phyloP scores from a whole-genome alignment of 345 rosid species.

The Triadica sebifera region DNA sequence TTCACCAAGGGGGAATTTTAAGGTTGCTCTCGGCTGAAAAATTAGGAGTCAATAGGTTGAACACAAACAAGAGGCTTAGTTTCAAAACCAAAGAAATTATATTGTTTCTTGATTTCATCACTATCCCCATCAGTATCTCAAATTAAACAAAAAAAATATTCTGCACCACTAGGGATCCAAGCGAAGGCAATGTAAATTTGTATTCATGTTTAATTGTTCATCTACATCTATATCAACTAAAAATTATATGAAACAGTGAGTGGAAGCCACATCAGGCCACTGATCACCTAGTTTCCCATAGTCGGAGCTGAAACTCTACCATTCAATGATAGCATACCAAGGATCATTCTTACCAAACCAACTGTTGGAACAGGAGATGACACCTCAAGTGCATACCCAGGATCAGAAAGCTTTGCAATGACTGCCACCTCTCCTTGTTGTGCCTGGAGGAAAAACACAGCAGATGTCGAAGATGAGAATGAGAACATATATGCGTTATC shows the following conservation, averaged over 20 bases:
- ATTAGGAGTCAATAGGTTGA: slow-evolving; percentile 15
- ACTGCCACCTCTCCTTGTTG: slow-evolving; percentile 73
- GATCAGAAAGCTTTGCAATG: slow-evolving; percentile 63
- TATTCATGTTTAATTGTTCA: background rate
- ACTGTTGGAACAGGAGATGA: slow-evolving; percentile 65
- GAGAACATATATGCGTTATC: background rate
- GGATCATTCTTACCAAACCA: slow-evolving; percentile 54
- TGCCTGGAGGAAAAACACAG: slow-evolving; percentile 41
- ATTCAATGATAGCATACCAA: background rate
- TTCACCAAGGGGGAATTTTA: slow-evolving; percentile 85
- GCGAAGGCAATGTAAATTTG: background rate
- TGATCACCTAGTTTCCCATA: background rate
- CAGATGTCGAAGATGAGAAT: background rate
- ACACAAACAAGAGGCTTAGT: background rate
- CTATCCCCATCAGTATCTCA: background rate
- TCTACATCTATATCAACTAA: background rate
- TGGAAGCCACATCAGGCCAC: background rate
- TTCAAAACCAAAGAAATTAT: background rate
- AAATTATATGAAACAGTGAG: background rate
- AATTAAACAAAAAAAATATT: background rate
- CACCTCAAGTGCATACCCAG: slow-evolving; percentile 69
- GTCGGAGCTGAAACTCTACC: background rate
- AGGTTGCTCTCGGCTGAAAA: slow-evolving; percentile 77
- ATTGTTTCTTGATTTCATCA: background rate
- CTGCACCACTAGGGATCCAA: background rate